These are phyloP conservation scores for Malassezia arunalokei DNA, from an alignment of 1,284 basidiomycete genomes.

Conservation along the genomic window DNA sequence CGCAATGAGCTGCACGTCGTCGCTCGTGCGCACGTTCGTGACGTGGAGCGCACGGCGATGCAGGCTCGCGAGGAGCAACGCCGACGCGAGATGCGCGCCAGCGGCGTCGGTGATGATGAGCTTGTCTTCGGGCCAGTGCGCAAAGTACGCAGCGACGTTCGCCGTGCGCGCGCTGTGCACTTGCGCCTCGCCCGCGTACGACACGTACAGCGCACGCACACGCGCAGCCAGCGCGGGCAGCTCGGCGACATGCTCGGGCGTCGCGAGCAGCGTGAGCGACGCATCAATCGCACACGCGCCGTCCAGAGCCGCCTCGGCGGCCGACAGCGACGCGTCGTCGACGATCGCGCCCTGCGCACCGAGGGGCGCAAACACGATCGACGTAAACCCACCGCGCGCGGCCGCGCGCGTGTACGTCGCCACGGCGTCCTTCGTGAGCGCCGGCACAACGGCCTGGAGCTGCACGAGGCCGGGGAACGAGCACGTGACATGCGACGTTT, in stretches of 20 bases:
- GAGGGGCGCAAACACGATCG: slow-evolving; percentile 28
- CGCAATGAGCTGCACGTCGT: slow-evolving; percentile 80
- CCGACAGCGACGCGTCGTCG: slow-evolving; percentile 23
- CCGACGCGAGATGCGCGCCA: slow-evolving; percentile 80
- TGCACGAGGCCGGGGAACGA: slow-evolving; percentile 87
- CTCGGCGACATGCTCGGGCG: slow-evolving; percentile 24
- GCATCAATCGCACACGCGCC: slow-evolving; percentile 37
- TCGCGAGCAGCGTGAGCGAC: slow-evolving; percentile 34
- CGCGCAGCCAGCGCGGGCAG: slow-evolving; percentile 30
- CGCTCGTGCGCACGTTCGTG: slow-evolving; percentile 75
- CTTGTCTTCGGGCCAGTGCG: slow-evolving; percentile 79
- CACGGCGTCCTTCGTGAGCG: slow-evolving; percentile 33
- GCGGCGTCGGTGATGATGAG: slow-evolving; percentile 87
- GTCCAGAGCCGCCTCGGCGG: slow-evolving; percentile 35
- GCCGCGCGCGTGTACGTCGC: slow-evolving; percentile 13
- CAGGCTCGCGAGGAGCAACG: slow-evolving; percentile 81
- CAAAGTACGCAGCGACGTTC: slow-evolving; percentile 70
- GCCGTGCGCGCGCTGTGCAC: slow-evolving; percentile 36
- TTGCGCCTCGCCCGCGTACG: slow-evolving; percentile 29
- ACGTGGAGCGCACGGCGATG: slow-evolving; percentile 82
- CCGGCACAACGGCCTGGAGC: slow-evolving; percentile 74
- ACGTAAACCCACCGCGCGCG: slow-evolving; percentile 34
- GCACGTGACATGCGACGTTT: slow-evolving; percentile 76
- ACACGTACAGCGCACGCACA: slow-evolving; percentile 34
- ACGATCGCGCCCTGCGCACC: slow-evolving; percentile 18